Evolutionary conservation across 73 alveolate species (phyloP).

Genomic region (Stentor roeselii): DNA sequence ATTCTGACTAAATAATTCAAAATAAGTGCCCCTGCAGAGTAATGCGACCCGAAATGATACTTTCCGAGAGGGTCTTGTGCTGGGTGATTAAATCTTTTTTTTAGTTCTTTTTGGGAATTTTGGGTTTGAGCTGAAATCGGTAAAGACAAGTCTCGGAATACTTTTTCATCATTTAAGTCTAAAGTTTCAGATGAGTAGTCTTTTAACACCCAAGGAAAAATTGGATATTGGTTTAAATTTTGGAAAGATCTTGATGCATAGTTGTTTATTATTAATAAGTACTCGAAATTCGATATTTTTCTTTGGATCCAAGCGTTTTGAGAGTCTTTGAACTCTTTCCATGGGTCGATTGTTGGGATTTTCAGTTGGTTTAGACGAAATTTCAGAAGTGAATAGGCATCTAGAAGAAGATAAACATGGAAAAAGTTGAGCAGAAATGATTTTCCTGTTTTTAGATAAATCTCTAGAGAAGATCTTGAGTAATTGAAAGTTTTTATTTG

Average conservation of each 20-base stretch:
- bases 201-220: conserved; percentile 92
- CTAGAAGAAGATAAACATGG: too few species aligned
- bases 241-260: conserved; percentile 84
- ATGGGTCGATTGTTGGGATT: too few species aligned
- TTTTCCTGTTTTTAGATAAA: neutral
- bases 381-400: too few species aligned
- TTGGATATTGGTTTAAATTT: conserved; percentile 95
- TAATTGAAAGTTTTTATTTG: too few species aligned
- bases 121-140: conserved; percentile 88
- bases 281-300: conserved; percentile 73
- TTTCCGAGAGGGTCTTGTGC: conserved; percentile 38
- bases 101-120: neutral
- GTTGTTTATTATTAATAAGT: conserved; percentile 77
- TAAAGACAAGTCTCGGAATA: conserved; percentile 86
- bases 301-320: conserved; percentile 35
- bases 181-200: conserved; percentile 47
- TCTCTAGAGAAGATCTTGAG: neutral
- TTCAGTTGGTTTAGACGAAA: too few species aligned
- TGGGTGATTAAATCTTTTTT: neutral
- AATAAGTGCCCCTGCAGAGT: conserved; percentile 88
- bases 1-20: conserved; percentile 81
- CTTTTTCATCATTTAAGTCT: conserved; percentile 44
- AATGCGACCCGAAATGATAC: conserved; percentile 96
- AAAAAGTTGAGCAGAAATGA: neutral
- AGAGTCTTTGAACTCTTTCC: conserved; percentile 18